Evolutionary conservation across 129 eudicot genomes (phyloP), one percentile per base, ranked within the genome.

Genomic region (Deinandra increscens): DNA sequence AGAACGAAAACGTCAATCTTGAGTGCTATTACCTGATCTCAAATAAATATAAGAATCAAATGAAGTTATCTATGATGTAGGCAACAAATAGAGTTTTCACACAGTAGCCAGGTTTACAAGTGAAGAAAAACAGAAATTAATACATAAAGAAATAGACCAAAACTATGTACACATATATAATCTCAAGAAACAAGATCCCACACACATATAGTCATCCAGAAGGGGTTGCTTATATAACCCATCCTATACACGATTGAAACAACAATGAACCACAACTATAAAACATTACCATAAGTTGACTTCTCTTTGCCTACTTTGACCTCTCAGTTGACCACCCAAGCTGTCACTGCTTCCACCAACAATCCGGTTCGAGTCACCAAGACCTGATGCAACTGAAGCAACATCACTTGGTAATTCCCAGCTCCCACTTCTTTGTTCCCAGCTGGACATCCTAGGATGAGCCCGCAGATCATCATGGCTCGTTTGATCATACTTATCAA

Each of bases 341-440:
- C 56, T 72, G 60, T 65, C 83, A 66, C 77, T 72, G 63, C 83
- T 73, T 46, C 49, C 81, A 68, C 73, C 77, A 73, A 72, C 66
- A 7, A 67, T 75, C 64, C 89, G 82, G 44, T 84, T 64, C 11
- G 87, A 87, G 59, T 82, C 89, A 53, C 84, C 90, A 15, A 71
- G 75, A 66, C 70, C 79, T 1, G 83, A 83, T 20, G 83, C 85
- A 71, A 79, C 50, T 0, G 85, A 75, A 65, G 74, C 83, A 29
- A 64, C 73, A 44, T 91, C 89, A 51, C 82, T 70, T 3, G 86
- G 66, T 36, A 80, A 77, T 12, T 84, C 91, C 87, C 87, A 80
- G 71, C 77, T 83, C 62, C 82, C 87, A 48, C 96, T 81, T 43
- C 0, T 84, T 38, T 86, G 71, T 67, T 85, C 87, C 95, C 90